Percentiles rank a stretch among this genome's conserved stretches.
Conservation (phyloP, 2,329 filamentous ascomycete species). For the Xylariaceae sp. region DNA sequence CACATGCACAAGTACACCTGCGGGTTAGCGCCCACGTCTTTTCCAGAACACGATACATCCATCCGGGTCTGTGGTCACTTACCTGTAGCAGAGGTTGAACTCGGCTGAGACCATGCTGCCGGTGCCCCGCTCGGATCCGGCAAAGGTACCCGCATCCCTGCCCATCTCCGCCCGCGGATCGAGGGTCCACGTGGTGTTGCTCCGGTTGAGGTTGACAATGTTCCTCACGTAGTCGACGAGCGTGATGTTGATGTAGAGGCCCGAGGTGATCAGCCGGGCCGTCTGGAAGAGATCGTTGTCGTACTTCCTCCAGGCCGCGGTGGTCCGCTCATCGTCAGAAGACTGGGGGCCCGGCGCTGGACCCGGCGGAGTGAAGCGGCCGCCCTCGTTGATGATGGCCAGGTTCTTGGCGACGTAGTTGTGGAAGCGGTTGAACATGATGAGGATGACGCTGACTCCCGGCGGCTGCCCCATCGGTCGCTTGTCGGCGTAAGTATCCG, state of each 20-base stretch:
- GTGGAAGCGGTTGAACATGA: slow-evolving; percentile 83
- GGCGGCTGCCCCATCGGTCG: slow-evolving; percentile 66
- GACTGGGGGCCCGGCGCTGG: slow-evolving; percentile 47
- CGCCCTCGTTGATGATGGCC: slow-evolving; percentile 78
- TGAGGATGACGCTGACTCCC: slow-evolving; percentile 62
- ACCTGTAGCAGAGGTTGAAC: slow-evolving; percentile 84
- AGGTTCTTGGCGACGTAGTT: slow-evolving; percentile 79
- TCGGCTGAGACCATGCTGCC: slow-evolving; percentile 83
- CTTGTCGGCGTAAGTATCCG: slow-evolving; percentile 67
- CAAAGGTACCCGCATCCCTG: slow-evolving; percentile 45
- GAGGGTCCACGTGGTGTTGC: slow-evolving; percentile 73
- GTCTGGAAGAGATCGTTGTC: slow-evolving; percentile 79
- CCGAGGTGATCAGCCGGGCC: slow-evolving; percentile 66
- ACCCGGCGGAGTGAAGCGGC: slow-evolving; percentile 68
- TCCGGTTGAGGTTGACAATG: slow-evolving; percentile 66
- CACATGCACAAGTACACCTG: neutral
- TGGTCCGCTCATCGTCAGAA: slow-evolving; percentile 45
- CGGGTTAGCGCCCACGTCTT: too few species aligned
- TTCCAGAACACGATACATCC: too few species aligned
- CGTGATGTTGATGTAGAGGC: slow-evolving; percentile 74
- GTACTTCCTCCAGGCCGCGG: slow-evolving; percentile 57
- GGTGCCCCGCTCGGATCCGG: slow-evolving; percentile 61
- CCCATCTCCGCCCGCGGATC: slow-evolving; percentile 69
- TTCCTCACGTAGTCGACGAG: slow-evolving; percentile 74
- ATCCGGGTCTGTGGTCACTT: slow-evolving; percentile 1